Evolutionary conservation across 2,329 filamentous ascomycete species (phyloP).

Genomic region (Helotiales sp.): DNA sequence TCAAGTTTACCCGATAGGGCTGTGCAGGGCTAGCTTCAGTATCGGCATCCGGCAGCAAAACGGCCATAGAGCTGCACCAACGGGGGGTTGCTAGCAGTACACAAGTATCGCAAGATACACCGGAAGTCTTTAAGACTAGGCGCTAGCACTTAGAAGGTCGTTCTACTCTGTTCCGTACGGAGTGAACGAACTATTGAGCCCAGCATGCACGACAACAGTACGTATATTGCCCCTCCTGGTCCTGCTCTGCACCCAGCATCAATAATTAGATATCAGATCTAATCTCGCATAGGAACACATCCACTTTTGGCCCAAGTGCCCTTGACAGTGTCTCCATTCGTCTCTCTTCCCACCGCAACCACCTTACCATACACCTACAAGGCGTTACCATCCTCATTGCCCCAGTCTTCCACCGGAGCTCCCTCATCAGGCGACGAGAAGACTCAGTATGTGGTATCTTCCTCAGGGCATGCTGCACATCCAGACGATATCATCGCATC

Average conservation of each 20-base stretch:
- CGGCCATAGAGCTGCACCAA: not conserved
- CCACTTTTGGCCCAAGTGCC: slow-evolving; percentile 90
- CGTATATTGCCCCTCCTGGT: slow-evolving; percentile 8
- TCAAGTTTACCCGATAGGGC: not conserved
- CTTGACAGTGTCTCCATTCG: slow-evolving; percentile 91
- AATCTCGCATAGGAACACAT: slow-evolving; percentile 66
- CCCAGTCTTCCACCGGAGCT: slow-evolving; percentile 68
- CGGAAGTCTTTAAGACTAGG: not conserved
- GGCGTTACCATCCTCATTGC: slow-evolving; percentile 83
- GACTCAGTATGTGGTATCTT: slow-evolving; percentile 76
- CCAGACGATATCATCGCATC: slow-evolving; percentile 85
- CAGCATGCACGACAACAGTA: slow-evolving; percentile 42
- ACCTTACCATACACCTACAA: slow-evolving; percentile 97
- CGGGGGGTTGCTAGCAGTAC: no score
- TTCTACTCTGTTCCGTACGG: not conserved
- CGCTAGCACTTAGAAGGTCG: not conserved
- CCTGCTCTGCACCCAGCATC: not conserved
- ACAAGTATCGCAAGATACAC: not conserved
- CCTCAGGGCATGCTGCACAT: slow-evolving; percentile 80
- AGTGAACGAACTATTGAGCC: not conserved
- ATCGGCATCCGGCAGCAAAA: not conserved
- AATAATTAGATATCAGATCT: not conserved
- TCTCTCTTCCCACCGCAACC: slow-evolving; percentile 85
- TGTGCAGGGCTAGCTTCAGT: not conserved
- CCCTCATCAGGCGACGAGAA: slow-evolving; percentile 52